Base-by-base conservation (phyloP, 2,329 filamentous ascomycete genomes). In the Sarocladiaceae sp. region DNA sequence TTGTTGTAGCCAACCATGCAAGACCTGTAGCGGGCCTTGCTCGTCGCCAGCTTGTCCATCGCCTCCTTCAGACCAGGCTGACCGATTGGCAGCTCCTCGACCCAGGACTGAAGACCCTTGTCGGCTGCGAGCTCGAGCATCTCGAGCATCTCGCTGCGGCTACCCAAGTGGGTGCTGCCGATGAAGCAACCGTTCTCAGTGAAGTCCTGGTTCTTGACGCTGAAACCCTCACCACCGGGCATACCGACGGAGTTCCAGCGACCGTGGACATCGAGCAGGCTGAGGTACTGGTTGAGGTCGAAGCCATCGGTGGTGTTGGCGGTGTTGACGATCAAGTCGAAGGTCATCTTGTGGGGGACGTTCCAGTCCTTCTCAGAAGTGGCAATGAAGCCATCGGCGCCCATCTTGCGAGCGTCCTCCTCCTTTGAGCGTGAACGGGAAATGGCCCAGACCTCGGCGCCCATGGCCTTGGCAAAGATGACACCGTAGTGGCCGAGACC, bases 191-290 rank as follows among this genome's bases (percentile, higher is more conserved):
- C 90, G 70, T 93, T 95, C 58, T 69, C 69, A 54, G 89, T 77
- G 62, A 96, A 86, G 64, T 83, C 82, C 74, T 91, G 87, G 49
- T 87, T 85, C 71, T 82, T 84, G 58, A 94, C 77, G 52, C 76
- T 71, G 53, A 88, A 82, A 11, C 89, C 82, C 40, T 86, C 83
- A 56, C 89, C 86, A 65, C 91, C 88, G 3, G 89, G 89, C 63
- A 94, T 76, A 37, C 88, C 89, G 51, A 93, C 87, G 62, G 80
- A 88, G 66, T 93, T 82, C 82, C 88, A 94, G 64, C 79, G 80
- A 54, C 87, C 88, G 71, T 91, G 88, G 53, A 93, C 84, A 70
- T 93, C 90, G 66, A 95, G 79, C 61, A 91, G 80, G 55, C 80
- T 82, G 62, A 95, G 81, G 73, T 94, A 95, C 57, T 85, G 78